These are phyloP conservation scores for Paraphaeosphaeria minitans DNA, from an alignment of 2,329 filamentous ascomycete species.

Conservation along the genomic window DNA sequence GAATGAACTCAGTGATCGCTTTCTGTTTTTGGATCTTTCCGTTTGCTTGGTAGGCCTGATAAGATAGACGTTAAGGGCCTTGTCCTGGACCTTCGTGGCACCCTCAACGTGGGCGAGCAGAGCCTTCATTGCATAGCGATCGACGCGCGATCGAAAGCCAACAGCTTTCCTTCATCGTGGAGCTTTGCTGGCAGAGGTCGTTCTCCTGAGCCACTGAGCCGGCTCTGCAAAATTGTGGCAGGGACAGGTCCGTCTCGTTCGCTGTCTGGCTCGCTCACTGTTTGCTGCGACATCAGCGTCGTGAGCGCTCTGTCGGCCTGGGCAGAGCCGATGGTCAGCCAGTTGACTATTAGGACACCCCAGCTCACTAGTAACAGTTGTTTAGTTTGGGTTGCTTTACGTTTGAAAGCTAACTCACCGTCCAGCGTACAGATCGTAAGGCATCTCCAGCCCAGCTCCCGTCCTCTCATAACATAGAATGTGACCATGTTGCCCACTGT, in stretches of 20 bases:
- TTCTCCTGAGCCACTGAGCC: background rate
- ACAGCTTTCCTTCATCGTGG: conserved; percentile 1
- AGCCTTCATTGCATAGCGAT: background rate
- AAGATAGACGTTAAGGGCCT: too few relatives aligned
- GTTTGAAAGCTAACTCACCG: conserved; percentile 30
- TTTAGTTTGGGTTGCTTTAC: conserved; percentile 1
- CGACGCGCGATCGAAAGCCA: background rate
- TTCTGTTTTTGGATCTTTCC: too few relatives aligned
- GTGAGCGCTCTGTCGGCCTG: conserved; percentile 29
- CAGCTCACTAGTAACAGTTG: conserved; percentile 35
- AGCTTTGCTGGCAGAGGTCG: background rate
- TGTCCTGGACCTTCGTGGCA: too few relatives aligned
- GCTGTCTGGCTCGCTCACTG: background rate
- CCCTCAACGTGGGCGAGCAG: too few relatives aligned
- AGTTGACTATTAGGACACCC: conserved; percentile 35
- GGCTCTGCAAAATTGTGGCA: background rate
- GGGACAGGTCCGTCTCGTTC: background rate
- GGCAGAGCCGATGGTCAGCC: conserved; percentile 35
- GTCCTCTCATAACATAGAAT: conserved; percentile 38
- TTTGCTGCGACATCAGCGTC: conserved; percentile 16
- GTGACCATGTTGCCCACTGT: conserved; percentile 44
- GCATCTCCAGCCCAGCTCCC: conserved; percentile 48
- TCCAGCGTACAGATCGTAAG: conserved; percentile 47
- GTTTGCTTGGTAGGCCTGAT: too few relatives aligned
- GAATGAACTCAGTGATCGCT: too few relatives aligned